These are phyloP conservation scores for Petunia secreta DNA, from an alignment of 257 asterid genomes.

Conservation along the genomic window DNA sequence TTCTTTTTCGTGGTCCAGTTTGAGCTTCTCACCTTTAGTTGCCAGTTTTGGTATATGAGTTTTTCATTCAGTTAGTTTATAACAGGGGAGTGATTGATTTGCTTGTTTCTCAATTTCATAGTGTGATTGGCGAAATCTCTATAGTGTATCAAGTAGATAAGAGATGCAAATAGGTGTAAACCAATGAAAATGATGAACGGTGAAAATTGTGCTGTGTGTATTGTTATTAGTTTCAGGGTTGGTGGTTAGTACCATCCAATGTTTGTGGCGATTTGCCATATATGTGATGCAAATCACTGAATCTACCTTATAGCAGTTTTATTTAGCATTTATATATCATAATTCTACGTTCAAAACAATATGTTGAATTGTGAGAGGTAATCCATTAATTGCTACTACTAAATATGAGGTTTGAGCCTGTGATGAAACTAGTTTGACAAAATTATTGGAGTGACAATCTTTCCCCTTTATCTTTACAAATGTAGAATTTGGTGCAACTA, in stretches of 20 bases:
- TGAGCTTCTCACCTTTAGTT: background rate
- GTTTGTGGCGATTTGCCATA: background rate
- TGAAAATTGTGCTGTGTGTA: background rate
- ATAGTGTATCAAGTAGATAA: background rate
- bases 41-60: background rate
- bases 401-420: background rate
- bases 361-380: background rate
- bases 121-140: background rate
- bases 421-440: background rate
- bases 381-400: slow-evolving; percentile 1
- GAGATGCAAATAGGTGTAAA: background rate
- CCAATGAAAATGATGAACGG: background rate
- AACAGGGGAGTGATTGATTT: background rate
- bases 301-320: background rate
- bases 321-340: background rate
- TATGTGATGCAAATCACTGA: background rate
- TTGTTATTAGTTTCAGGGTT: background rate
- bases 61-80: background rate
- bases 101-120: background rate
- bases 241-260: background rate
- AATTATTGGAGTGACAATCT: background rate
- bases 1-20: background rate
- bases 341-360: background rate
- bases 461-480: background rate
- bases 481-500: background rate